A percentile compares a stretch with the other conserved stretches of the same genome.
Evolutionary conservation across 352 stramenopile species (phyloP).

Genomic region (Albugo laibachii): DNA sequence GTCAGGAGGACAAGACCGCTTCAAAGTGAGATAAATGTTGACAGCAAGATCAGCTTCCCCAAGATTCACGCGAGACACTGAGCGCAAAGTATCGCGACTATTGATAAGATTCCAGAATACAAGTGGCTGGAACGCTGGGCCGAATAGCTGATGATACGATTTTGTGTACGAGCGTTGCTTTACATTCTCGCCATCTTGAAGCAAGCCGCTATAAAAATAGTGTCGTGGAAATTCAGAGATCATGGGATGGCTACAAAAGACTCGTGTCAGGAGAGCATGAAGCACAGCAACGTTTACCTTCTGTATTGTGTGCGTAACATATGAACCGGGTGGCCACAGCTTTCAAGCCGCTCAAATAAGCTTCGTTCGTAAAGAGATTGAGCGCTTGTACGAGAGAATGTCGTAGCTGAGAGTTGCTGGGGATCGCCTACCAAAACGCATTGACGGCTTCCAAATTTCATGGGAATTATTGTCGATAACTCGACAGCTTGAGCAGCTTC

Average conservation of each 20-base stretch:
- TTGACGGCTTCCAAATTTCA: constrained; percentile 81
- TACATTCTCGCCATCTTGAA: constrained; percentile 72
- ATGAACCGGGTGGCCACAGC: constrained; percentile 70
- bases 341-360: constrained; percentile 84
- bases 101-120: constrained; percentile 76
- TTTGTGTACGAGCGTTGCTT: constrained; percentile 34
- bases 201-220: constrained; percentile 71
- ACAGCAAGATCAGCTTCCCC: constrained; percentile 69
- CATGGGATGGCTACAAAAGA: constrained; percentile 28
- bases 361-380: constrained; percentile 80
- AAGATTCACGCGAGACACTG: constrained; percentile 60
- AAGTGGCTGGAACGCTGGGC: constrained; percentile 43
- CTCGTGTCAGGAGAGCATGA: neutral
- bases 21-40: constrained; percentile 74
- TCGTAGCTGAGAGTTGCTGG: constrained; percentile 84
- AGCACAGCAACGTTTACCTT: constrained; percentile 14
- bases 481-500: constrained; percentile 77
- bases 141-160: constrained; percentile 52
- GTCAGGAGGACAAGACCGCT: constrained; percentile 63
- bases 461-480: constrained; percentile 74
- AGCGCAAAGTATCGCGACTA: constrained; percentile 55
- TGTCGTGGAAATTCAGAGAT: constrained; percentile 71
- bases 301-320: constrained; percentile 79
- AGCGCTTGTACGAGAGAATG: constrained; percentile 75
- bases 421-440: constrained; percentile 86